Conservation (phyloP, 2,329 filamentous ascomycete species). For the Aspergillaceae sp. region DNA sequence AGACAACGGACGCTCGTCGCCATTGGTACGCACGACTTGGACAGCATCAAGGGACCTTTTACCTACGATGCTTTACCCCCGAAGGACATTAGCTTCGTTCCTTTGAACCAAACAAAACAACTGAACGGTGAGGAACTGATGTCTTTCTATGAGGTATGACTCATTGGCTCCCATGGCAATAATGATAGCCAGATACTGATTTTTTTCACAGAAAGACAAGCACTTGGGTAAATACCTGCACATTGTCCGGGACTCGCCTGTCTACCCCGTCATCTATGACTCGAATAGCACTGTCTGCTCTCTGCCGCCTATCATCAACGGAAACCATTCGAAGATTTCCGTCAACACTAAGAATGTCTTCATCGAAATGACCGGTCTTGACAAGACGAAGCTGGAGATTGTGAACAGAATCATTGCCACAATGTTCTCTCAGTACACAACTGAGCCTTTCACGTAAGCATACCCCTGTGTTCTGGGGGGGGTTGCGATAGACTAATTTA, state of each 20-base stretch:
- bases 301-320: slow-evolving; percentile 94
- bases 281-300: slow-evolving; percentile 80
- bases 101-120: slow-evolving; percentile 81
- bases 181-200: slow-evolving; percentile 6
- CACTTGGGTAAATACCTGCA: slow-evolving; percentile 83
- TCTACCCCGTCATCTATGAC: slow-evolving; percentile 95
- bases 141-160: slow-evolving; percentile 68
- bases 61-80: slow-evolving; percentile 88
- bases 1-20: slow-evolving; percentile 89
- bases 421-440: slow-evolving; percentile 93
- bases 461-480: not conserved
- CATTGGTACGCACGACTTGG: slow-evolving; percentile 93
- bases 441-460: slow-evolving; percentile 66
- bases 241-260: slow-evolving; percentile 86
- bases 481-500: slow-evolving; percentile 4
- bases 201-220: slow-evolving; percentile 62
- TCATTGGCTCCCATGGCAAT: not conserved
- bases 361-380: slow-evolving; percentile 93
- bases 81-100: slow-evolving; percentile 83
- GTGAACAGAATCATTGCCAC: slow-evolving; percentile 91
- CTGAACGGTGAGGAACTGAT: slow-evolving; percentile 87
- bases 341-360: slow-evolving; percentile 86
- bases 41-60: slow-evolving; percentile 89
- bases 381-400: slow-evolving; percentile 92
- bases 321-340: slow-evolving; percentile 92